phyloP scores from a whole-genome alignment of 352 stramenopile genomes.

The Phytophthora hibernalis region DNA sequence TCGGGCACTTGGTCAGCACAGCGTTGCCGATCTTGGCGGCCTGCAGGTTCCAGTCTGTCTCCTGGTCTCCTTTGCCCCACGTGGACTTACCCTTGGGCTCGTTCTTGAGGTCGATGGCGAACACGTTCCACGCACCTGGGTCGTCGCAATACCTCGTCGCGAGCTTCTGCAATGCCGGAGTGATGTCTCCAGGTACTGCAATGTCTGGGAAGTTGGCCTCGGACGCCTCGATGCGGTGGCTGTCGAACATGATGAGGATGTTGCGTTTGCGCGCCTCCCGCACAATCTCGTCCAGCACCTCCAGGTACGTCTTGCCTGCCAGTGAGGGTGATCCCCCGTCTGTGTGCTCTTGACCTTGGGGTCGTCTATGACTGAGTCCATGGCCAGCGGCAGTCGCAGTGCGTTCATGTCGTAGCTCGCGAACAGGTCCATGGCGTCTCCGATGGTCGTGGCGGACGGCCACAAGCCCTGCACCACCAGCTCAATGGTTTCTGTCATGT shows the following conservation, averaged over 20 bases:
- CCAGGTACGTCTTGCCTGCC: constrained; percentile 62
- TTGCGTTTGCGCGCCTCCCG: constrained; percentile 64
- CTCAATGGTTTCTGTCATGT: constrained; percentile 61
- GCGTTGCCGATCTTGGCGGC: constrained; percentile 74
- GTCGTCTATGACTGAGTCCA: constrained; percentile 67
- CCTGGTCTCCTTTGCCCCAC: constrained; percentile 63
- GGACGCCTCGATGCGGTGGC: constrained; percentile 61
- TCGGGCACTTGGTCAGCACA: constrained; percentile 64
- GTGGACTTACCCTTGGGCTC: constrained; percentile 73
- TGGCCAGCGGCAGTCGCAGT: constrained; percentile 67
- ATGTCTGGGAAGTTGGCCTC: constrained; percentile 70
- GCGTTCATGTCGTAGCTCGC: constrained; percentile 61
- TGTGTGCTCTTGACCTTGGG: constrained; percentile 52
- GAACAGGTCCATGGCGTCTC: constrained; percentile 57
- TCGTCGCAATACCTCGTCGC: constrained; percentile 72
- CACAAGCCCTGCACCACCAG: constrained; percentile 67
- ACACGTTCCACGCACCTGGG: constrained; percentile 70
- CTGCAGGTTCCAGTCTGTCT: constrained; percentile 74
- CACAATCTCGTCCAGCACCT: constrained; percentile 68
- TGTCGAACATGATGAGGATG: constrained; percentile 78
- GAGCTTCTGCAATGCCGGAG: constrained; percentile 57
- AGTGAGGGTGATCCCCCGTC: constrained; percentile 46
- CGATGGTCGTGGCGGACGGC: constrained; percentile 68
- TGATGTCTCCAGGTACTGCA: constrained; percentile 60
- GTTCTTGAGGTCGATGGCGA: constrained; percentile 84